A percentile compares a stretch with the other conserved stretches of the same genome.
These are phyloP conservation scores for Penicillium psychrosexuale DNA, from an alignment of 2,329 filamentous ascomycete genomes.

Conservation along the genomic window DNA sequence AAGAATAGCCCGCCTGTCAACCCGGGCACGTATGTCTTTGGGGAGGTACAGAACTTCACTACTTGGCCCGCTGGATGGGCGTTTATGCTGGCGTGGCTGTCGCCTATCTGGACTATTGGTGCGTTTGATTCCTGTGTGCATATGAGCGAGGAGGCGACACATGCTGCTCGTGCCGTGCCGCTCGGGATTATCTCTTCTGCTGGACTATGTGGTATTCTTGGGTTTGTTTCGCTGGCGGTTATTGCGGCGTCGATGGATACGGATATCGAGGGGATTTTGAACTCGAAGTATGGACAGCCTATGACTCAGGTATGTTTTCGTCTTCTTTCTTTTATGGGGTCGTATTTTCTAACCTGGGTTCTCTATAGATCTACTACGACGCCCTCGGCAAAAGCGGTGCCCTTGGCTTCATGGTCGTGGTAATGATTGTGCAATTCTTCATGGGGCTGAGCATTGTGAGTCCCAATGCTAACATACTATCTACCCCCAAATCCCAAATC, in stretches of 20 bases:
- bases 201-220: constrained; percentile 46
- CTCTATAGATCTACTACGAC: constrained; percentile 55
- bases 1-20: constrained; percentile 16
- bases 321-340: not conserved
- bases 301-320: constrained; percentile 46
- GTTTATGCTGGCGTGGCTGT: constrained; percentile 60
- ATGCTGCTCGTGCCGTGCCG: constrained; percentile 57
- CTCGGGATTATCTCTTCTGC: constrained; percentile 25
- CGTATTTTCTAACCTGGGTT: not conserved
- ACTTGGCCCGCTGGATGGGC: constrained; percentile 58
- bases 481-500: too few species aligned
- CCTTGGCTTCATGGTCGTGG: constrained; percentile 56
- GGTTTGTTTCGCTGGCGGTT: constrained; percentile 57
- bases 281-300: constrained; percentile 56
- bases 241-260: constrained; percentile 57
- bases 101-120: constrained; percentile 59
- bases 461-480: not conserved
- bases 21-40: constrained; percentile 47
- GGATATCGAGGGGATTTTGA: constrained; percentile 50
- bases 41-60: constrained; percentile 55
- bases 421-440: constrained; percentile 61
- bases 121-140: constrained; percentile 59
- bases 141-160: constrained; percentile 60
- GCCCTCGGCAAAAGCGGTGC: constrained; percentile 59
- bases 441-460: constrained; percentile 56